Percentiles rank a stretch among this genome's conserved stretches.
phyloP scores from a whole-genome alignment of 495 filamentous ascomycete genomes.

The Xylaria cubensis region DNA sequence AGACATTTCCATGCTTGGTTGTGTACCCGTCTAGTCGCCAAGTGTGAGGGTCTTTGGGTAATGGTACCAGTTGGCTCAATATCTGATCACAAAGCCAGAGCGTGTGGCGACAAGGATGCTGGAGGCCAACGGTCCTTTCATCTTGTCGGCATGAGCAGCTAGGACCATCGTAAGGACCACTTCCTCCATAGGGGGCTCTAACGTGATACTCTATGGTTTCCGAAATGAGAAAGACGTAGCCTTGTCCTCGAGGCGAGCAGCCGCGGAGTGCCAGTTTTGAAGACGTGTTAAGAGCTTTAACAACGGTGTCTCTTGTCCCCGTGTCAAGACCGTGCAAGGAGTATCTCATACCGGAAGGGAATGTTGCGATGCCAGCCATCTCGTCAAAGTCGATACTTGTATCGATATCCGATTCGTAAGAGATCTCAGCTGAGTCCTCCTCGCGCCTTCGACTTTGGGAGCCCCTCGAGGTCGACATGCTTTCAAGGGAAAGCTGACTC shows the following conservation, averaged over 20 bases:
- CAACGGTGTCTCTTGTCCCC: constrained; percentile 35
- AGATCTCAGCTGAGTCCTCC: constrained; percentile 38
- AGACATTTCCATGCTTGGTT: constrained; percentile 50
- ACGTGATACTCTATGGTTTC: constrained; percentile 54
- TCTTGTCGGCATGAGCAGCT: constrained; percentile 51
- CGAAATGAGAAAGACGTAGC: constrained; percentile 56
- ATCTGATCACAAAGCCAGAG: constrained; percentile 57
- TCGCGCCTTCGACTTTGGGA: constrained; percentile 36
- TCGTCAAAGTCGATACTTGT: constrained; percentile 45
- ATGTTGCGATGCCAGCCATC: constrained; percentile 39
- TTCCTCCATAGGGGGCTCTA: constrained; percentile 45
- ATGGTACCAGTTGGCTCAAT: constrained; percentile 46
- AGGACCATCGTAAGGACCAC: constrained; percentile 46
- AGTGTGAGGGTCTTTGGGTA: constrained; percentile 43
- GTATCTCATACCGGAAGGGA: constrained; percentile 48
- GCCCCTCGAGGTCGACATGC: constrained; percentile 38
- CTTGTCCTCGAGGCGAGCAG: constrained; percentile 48
- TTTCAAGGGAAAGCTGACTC: constrained; percentile 50
- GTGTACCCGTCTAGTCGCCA: constrained; percentile 47
- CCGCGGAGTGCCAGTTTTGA: constrained; percentile 51
- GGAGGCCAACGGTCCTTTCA: constrained; percentile 27
- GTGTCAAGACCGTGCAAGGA: constrained; percentile 36
- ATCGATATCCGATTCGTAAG: constrained; percentile 32
- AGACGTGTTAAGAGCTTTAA: constrained; percentile 37
- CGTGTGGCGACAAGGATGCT: constrained; percentile 53